Conservation (phyloP, 2,329 filamentous ascomycete species). For the Mycosphaerella sp. region DNA sequence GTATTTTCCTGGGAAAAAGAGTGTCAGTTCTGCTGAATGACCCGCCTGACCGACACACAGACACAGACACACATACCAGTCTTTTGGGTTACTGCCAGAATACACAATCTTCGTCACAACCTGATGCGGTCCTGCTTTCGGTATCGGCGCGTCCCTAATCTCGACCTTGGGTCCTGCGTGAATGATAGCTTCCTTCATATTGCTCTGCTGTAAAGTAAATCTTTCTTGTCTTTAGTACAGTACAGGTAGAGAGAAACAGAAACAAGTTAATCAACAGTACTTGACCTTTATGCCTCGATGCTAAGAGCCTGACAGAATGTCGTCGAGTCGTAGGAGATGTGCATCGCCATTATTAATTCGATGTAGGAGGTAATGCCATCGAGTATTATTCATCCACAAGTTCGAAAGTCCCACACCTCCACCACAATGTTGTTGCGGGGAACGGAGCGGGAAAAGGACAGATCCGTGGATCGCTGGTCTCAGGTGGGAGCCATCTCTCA, state of each 20-base stretch:
- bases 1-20: slow-evolving; percentile 15
- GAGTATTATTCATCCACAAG: neutral
- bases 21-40: neutral
- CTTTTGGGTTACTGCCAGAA: slow-evolving; percentile 32
- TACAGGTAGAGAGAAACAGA: neutral
- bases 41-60: neutral
- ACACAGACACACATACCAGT: slow-evolving; percentile 19
- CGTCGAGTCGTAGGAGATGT: slow-evolving; percentile 8
- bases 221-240: neutral
- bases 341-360: no score
- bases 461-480: no score
- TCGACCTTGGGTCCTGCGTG: slow-evolving; percentile 31
- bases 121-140: slow-evolving; percentile 33
- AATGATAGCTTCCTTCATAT: slow-evolving; percentile 37
- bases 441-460: no score
- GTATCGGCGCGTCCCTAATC: slow-evolving; percentile 39
- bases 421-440: no score
- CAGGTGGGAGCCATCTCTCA: no score
- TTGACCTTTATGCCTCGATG: slow-evolving; percentile 3
- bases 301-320: slow-evolving; percentile 6
- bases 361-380: neutral
- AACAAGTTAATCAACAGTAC: slow-evolving; percentile 8
- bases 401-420: no score
- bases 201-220: neutral
- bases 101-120: slow-evolving; percentile 31